A percentile compares a stretch with the other conserved stretches of the same genome.
Conservation (phyloP, 1,284 basidiomycete species). For the Cutaneotrichosporon dermatis region DNA sequence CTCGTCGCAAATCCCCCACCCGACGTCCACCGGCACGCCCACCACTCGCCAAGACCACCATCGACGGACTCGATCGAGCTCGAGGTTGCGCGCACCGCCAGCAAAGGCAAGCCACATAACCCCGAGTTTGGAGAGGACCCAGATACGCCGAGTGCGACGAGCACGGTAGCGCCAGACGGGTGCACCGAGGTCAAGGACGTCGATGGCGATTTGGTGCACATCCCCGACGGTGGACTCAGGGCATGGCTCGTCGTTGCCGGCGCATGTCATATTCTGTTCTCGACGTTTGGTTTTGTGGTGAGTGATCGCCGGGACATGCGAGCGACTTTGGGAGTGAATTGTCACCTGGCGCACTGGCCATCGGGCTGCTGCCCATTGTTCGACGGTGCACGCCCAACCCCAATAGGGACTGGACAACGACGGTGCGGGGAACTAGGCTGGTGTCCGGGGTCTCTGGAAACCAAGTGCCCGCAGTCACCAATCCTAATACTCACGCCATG, state of each 20-base stretch:
- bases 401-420: too few species aligned
- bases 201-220: conserved; percentile 19
- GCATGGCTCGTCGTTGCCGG: conserved; percentile 25
- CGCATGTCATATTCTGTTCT: conserved; percentile 19
- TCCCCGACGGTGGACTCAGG: conserved; percentile 22
- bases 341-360: too few species aligned
- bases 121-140: not conserved
- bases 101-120: not conserved
- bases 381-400: too few species aligned
- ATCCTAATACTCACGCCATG: too few species aligned
- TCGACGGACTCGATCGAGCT: not conserved
- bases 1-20: not conserved
- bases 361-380: too few species aligned
- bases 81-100: not conserved
- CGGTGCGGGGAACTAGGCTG: too few species aligned
- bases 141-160: not conserved
- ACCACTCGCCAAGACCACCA: not conserved
- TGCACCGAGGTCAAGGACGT: conserved; percentile 7
- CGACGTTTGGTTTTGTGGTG: conserved; percentile 24
- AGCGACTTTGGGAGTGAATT: too few species aligned
- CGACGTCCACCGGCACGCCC: not conserved
- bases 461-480: too few species aligned
- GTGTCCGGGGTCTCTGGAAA: too few species aligned
- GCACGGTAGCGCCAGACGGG: not conserved
- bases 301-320: conserved; percentile 1